These are phyloP conservation scores for Solanum raphanifolium DNA, from an alignment of 257 asterid genomes.

Conservation along the genomic window DNA sequence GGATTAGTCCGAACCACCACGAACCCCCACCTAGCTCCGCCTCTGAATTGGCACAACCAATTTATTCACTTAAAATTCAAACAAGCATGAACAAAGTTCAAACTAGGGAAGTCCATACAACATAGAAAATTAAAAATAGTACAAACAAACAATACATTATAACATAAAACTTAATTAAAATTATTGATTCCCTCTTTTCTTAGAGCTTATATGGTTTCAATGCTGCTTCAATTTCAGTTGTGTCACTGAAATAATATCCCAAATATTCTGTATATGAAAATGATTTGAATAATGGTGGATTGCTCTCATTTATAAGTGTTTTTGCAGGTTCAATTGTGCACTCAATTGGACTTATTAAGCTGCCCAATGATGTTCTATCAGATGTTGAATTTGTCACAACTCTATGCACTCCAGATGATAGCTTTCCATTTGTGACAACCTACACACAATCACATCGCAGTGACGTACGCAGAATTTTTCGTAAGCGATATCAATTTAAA, in stretches of 20 bases:
- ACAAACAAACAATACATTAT: not conserved
- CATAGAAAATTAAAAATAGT: not conserved
- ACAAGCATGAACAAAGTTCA: not conserved
- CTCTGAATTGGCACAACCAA: not conserved
- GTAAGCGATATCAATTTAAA: too few relatives aligned
- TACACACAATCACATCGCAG: not conserved
- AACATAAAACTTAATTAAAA: not conserved
- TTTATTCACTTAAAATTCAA: not conserved
- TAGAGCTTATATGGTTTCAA: not conserved
- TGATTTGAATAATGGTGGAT: not conserved
- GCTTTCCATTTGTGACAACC: conserved; percentile 2
- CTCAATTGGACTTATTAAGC: not conserved
- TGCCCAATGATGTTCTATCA: not conserved
- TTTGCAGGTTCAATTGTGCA: not conserved
- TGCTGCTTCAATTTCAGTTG: not conserved
- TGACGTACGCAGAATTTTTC: not conserved
- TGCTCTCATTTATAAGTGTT: not conserved
- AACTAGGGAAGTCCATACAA: not conserved
- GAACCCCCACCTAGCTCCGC: too few relatives aligned
- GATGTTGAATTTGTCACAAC: not conserved
- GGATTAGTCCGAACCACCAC: too few relatives aligned
- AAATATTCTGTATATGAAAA: not conserved
- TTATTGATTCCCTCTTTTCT: not conserved
- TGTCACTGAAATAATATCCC: not conserved
- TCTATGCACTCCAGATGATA: not conserved